Evolutionary conservation across 2,329 filamentous ascomycete species (phyloP).

Genomic region (Pyricularia grisea): DNA sequence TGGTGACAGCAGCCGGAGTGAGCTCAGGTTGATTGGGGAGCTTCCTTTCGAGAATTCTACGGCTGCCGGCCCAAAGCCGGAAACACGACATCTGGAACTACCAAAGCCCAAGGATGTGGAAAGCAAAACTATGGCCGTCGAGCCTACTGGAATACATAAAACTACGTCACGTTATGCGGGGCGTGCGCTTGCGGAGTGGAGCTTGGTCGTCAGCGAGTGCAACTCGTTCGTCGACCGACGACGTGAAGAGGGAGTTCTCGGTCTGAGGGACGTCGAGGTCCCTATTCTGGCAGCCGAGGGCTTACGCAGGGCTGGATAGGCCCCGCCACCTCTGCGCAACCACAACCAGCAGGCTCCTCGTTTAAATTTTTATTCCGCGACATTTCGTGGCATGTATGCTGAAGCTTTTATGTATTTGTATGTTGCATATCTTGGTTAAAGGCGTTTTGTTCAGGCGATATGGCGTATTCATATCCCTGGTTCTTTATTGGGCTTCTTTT

Average conservation of each 20-base stretch:
- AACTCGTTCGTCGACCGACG: conserved; percentile 74
- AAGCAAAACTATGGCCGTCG: conserved; percentile 28
- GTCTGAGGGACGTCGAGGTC: conserved; percentile 60
- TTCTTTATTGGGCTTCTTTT: too few species aligned
- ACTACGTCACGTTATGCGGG: conserved; percentile 54
- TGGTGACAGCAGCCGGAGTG: neutral
- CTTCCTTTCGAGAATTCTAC: neutral
- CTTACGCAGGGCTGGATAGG: conserved; percentile 23
- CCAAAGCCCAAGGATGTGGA: conserved; percentile 2
- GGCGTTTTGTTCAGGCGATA: neutral
- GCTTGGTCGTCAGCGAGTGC: conserved; percentile 64
- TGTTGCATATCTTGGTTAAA: neutral
- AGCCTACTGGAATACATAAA: conserved; percentile 34
- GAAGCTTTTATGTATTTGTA: neutral
- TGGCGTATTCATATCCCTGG: neutral
- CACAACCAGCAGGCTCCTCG: neutral
- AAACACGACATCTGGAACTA: neutral
- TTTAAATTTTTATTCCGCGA: neutral
- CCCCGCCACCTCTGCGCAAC: neutral
- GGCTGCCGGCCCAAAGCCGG: too few species aligned
- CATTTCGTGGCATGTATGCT: neutral
- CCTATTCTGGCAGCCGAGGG: conserved; percentile 56
- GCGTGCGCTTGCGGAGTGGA: conserved; percentile 70
- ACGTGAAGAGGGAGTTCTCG: conserved; percentile 61
- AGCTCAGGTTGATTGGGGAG: neutral